Percentiles rank a stretch among this genome's conserved stretches.
Evolutionary conservation across 163 green algal genomes (phyloP).

Genomic region (Trebouxiophyceae sp.): DNA sequence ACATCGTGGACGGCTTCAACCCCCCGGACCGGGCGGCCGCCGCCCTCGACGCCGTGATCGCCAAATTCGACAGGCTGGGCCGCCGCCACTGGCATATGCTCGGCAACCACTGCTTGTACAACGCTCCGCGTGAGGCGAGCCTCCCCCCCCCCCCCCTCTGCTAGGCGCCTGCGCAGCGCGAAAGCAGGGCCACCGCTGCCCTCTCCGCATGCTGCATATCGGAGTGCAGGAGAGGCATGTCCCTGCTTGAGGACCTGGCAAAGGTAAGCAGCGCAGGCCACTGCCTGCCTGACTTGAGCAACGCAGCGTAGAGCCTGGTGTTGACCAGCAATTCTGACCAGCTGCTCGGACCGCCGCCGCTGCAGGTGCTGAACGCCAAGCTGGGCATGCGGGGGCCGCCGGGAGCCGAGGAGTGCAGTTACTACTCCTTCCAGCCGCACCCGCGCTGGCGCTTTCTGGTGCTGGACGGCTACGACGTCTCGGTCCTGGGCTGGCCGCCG

Average conservation of each 20-base stretch:
- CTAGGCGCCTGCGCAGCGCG: too few relatives aligned
- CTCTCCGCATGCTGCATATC: too few relatives aligned
- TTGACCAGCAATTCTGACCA: too few relatives aligned
- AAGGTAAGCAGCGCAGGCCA: too few relatives aligned
- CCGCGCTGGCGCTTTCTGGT: slow-evolving; percentile 52
- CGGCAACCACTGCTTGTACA: slow-evolving; percentile 68
- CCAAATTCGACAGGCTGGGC: slow-evolving; percentile 41
- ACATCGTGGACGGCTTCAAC: slow-evolving; percentile 13
- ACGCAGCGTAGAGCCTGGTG: too few relatives aligned
- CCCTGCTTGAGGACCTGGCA: too few relatives aligned
- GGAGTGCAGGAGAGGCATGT: too few relatives aligned
- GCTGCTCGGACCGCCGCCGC: too few relatives aligned
- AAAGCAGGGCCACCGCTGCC: too few relatives aligned
- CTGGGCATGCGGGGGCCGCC: slow-evolving; percentile 7
- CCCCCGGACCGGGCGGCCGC: slow-evolving; percentile 27
- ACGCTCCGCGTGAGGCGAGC: slow-evolving; percentile 24
- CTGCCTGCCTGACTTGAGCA: too few relatives aligned
- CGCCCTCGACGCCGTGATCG: slow-evolving; percentile 39
- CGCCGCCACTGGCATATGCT: slow-evolving; percentile 55
- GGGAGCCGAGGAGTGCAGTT: slow-evolving; percentile 17
- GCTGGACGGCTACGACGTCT: slow-evolving; percentile 68
- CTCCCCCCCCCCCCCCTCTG: too few relatives aligned
- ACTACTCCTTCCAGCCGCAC: slow-evolving; percentile 46
- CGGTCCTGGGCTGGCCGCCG: slow-evolving; percentile 53
- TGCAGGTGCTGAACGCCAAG: slow-evolving; percentile 11